Conservation (phyloP, 768 basidiomycete species). For the Gloeostereum incarnatum region DNA sequence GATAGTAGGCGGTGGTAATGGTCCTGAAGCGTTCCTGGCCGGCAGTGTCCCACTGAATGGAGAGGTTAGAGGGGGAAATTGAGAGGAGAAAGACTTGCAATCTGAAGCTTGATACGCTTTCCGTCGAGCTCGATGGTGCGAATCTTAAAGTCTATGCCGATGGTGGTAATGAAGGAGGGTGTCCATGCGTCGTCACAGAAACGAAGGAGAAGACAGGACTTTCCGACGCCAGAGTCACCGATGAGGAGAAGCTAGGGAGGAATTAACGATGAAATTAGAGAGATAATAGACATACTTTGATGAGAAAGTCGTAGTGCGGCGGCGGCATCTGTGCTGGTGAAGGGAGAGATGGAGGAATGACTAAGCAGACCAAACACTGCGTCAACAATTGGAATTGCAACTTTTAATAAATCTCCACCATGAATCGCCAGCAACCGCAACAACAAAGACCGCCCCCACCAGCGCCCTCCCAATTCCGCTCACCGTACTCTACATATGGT, state of each 20-base stretch:
- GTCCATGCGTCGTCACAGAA: slow-evolving; percentile 99
- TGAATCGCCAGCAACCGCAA: too few relatives aligned
- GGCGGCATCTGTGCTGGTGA: slow-evolving; percentile 67
- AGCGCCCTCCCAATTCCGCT: too few relatives aligned
- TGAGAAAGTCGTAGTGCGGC: slow-evolving; percentile 95
- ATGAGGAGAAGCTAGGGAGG: slow-evolving; percentile 76
- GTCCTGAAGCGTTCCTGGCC: slow-evolving; percentile 98
- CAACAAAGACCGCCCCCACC: too few relatives aligned
- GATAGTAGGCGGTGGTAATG: slow-evolving; percentile 98
- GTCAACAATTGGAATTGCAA: too few relatives aligned
- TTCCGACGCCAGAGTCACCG: slow-evolving; percentile 95
- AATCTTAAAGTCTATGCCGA: slow-evolving; percentile 99
- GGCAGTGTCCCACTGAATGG: slow-evolving; percentile 90
- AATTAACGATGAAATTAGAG: slow-evolving; percentile 8
- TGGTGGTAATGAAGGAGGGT: slow-evolving; percentile 97
- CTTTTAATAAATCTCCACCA: too few relatives aligned
- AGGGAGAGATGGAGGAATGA: not conserved
- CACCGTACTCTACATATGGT: too few relatives aligned
- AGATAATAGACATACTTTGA: slow-evolving; percentile 51
- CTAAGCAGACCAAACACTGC: too few relatives aligned
- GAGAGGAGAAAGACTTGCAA: slow-evolving; percentile 44
- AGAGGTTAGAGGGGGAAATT: not conserved
- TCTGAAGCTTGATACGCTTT: slow-evolving; percentile 98
- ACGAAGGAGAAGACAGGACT: slow-evolving; percentile 90
- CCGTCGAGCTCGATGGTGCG: slow-evolving; percentile 97